Evolutionary conservation across 768 basidiomycete genomes (phyloP).

Genomic region (Neoboletus subvelutipes): DNA sequence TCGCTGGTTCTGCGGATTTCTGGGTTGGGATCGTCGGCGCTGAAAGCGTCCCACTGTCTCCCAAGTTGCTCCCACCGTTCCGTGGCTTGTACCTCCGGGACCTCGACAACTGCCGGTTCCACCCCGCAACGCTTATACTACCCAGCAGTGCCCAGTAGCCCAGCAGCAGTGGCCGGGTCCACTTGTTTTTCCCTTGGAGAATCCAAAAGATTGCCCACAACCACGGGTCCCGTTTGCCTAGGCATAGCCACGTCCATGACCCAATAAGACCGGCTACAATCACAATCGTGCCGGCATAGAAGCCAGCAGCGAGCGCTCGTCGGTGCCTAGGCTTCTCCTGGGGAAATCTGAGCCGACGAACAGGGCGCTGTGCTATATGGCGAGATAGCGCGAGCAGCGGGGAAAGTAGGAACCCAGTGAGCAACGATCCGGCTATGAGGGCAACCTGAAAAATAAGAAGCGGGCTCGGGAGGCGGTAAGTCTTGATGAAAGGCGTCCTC

Average conservation of each 20-base stretch:
- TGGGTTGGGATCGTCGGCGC: constrained; percentile 25
- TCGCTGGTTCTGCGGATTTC: constrained; percentile 17
- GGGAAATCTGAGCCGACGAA: constrained; percentile 76
- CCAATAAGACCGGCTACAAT: constrained; percentile 85
- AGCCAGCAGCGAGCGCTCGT: constrained; percentile 78
- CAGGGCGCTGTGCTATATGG: constrained; percentile 85
- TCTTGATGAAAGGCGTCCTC: constrained; percentile 82
- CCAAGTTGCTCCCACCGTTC: constrained; percentile 33
- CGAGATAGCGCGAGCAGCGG: constrained; percentile 91
- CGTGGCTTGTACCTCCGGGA: constrained; percentile 65
- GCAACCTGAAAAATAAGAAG: constrained; percentile 90
- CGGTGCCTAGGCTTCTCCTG: constrained; percentile 81
- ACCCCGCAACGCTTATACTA: constrained; percentile 85
- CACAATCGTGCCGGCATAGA: constrained; percentile 73
- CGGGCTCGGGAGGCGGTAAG: constrained; percentile 90
- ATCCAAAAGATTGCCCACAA: constrained; percentile 80
- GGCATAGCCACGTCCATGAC: constrained; percentile 88
- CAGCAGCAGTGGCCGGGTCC: constrained; percentile 77
- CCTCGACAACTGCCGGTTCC: constrained; percentile 88
- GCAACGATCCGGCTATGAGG: constrained; percentile 85
- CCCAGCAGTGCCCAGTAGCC: constrained; percentile 84
- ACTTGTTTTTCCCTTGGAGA: constrained; percentile 69
- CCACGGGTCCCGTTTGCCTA: constrained; percentile 83
- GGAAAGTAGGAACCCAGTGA: constrained; percentile 93
- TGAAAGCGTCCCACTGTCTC: constrained; percentile 36